phyloP scores from a whole-genome alignment of 257 asterid genomes.

The Orobanche coerulescens region DNA sequence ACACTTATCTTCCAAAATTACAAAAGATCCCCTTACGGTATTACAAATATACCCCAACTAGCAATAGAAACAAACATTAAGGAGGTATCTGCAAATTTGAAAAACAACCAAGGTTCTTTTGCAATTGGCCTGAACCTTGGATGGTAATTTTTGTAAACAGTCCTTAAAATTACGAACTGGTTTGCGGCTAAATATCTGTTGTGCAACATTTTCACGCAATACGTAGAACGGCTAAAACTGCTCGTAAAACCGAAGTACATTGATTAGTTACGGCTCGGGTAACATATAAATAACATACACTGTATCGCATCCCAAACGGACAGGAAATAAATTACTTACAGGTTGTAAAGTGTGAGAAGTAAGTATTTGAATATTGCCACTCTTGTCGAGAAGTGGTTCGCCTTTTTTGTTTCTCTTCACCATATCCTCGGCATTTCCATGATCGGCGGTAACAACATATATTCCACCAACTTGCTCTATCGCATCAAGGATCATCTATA shows the following conservation, averaged over 20 bases:
- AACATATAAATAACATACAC: not conserved
- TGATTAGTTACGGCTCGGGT: not conserved
- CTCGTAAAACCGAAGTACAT: not conserved
- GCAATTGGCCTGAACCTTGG: not conserved
- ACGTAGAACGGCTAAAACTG: not conserved
- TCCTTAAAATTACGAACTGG: not conserved
- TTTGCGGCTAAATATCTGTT: not conserved
- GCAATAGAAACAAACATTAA: too few relatives aligned
- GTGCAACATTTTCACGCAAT: not conserved
- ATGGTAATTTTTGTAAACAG: not conserved
- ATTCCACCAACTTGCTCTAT: conserved; percentile 93
- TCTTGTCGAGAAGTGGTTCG: conserved; percentile 84
- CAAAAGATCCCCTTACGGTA: too few relatives aligned
- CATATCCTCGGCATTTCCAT: conserved; percentile 99
- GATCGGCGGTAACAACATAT: conserved; percentile 91
- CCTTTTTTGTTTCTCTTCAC: conserved; percentile 98
- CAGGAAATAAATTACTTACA: conserved; percentile 38
- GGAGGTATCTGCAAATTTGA: not conserved
- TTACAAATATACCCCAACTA: too few relatives aligned
- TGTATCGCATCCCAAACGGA: not conserved
- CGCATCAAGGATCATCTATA: conserved; percentile 82
- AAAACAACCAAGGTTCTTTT: not conserved
- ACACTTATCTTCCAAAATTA: too few relatives aligned
- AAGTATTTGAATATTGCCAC: conserved; percentile 73
- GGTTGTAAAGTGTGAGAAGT: conserved; percentile 94